Evolutionary conservation across 2,329 filamentous ascomycete species (phyloP).

Genomic region (Fusarium sambucinum): DNA sequence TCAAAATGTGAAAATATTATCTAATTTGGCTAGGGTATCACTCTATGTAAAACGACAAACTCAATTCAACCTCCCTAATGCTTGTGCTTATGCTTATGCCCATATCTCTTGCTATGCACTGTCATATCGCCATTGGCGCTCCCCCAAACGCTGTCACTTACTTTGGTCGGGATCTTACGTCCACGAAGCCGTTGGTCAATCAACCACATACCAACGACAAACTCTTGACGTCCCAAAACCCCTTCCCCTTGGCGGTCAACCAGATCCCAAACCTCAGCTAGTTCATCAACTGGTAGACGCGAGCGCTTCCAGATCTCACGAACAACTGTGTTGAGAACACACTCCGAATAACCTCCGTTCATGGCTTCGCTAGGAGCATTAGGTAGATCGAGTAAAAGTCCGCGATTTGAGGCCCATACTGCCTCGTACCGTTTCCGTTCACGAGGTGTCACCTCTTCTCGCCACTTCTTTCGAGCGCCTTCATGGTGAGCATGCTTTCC

Average conservation of each 20-base stretch:
- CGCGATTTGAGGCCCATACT: constrained; percentile 85
- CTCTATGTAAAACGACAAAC: constrained; percentile 37
- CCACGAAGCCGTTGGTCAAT: constrained; percentile 85
- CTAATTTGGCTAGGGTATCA: constrained; percentile 46
- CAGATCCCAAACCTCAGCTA: constrained; percentile 82
- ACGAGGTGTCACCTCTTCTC: constrained; percentile 76
- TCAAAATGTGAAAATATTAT: neutral
- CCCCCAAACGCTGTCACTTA: constrained; percentile 81
- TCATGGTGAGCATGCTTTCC: constrained; percentile 80
- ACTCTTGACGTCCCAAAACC: constrained; percentile 74
- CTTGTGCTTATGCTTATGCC: constrained; percentile 21
- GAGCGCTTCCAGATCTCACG: constrained; percentile 82
- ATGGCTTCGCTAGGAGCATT: constrained; percentile 37
- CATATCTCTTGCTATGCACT: constrained; percentile 37
- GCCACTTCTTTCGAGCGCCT: constrained; percentile 80
- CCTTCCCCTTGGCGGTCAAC: constrained; percentile 71
- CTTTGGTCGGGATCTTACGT: constrained; percentile 78
- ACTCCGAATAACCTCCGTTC: constrained; percentile 55
- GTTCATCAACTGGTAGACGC: constrained; percentile 73
- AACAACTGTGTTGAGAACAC: constrained; percentile 75
- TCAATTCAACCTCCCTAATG: constrained; percentile 12
- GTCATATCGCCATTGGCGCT: constrained; percentile 68
- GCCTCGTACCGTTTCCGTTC: constrained; percentile 87
- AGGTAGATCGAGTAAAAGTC: constrained; percentile 59
- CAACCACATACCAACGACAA: constrained; percentile 86